Percentiles rank a stretch among this genome's conserved stretches.
phyloP scores from a whole-genome alignment of 495 filamentous ascomycete genomes.

The Xylaria scruposa region DNA sequence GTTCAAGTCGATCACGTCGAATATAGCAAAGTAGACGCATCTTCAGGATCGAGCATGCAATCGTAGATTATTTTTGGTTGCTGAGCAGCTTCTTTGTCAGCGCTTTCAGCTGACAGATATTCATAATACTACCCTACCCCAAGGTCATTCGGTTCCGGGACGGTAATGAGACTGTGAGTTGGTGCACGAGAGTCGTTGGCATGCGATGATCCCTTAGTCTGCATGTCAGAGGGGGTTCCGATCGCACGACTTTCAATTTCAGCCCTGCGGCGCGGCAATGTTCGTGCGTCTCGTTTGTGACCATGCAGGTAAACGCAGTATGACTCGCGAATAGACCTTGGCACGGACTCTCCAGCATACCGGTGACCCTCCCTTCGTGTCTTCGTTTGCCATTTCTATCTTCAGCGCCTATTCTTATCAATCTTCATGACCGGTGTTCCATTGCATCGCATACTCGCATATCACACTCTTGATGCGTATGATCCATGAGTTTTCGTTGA shows the following conservation, averaged over 20 bases:
- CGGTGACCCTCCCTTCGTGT: background rate
- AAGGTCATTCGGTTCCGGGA: constrained; percentile 17
- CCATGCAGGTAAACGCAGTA: constrained; percentile 5
- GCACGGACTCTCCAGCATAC: constrained; percentile 11
- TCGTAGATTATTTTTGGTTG: constrained; percentile 6
- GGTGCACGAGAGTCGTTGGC: constrained; percentile 10
- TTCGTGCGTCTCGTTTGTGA: background rate
- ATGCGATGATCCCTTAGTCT: constrained; percentile 1
- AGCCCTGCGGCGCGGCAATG: constrained; percentile 25
- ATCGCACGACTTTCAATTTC: constrained; percentile 22
- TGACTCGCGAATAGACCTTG: background rate
- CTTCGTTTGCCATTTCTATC: background rate
- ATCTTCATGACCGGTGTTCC: background rate
- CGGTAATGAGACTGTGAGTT: background rate
- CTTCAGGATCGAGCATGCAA: background rate
- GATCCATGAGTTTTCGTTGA: background rate
- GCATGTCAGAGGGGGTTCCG: constrained; percentile 26
- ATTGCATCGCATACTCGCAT: constrained; percentile 2
- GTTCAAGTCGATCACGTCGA: background rate
- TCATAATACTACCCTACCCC: constrained; percentile 11
- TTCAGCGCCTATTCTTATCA: background rate
- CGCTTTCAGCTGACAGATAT: constrained; percentile 9
- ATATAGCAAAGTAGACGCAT: background rate
- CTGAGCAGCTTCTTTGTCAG: constrained; percentile 9
- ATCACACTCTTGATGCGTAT: background rate